A percentile compares a stretch with the other conserved stretches of the same genome.
Conservation (phyloP, 2,329 filamentous ascomycete genomes). For the Cylindrodendrum hubeiense region DNA sequence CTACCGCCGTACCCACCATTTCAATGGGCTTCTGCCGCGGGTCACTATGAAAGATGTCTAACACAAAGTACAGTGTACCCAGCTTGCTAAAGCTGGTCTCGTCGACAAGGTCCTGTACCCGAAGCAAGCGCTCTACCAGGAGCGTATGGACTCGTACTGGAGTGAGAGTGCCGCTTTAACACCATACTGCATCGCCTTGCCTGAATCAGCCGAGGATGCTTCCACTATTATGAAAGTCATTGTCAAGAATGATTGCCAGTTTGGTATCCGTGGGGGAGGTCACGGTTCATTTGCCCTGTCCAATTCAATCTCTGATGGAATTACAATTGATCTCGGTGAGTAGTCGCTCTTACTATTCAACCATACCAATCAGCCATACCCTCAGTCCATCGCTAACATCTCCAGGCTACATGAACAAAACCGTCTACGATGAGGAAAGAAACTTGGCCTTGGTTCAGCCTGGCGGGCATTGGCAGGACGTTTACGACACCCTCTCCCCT, state of each 20-base stretch:
- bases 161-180: conserved; percentile 50
- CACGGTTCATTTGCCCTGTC: conserved; percentile 49
- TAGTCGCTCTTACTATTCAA: neutral
- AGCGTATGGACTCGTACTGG: conserved; percentile 52
- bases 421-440: conserved; percentile 44
- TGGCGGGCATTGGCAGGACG: conserved; percentile 52
- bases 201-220: conserved; percentile 51
- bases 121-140: conserved; percentile 42
- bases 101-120: conserved; percentile 47
- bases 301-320: conserved; percentile 52
- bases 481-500: conserved; percentile 51
- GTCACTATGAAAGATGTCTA: conserved; percentile 24
- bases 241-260: conserved; percentile 45
- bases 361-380: neutral
- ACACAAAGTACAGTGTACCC: conserved; percentile 40
- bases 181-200: conserved; percentile 53
- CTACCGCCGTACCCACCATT: neutral
- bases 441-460: conserved; percentile 50
- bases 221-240: conserved; percentile 51
- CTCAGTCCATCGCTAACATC: neutral
- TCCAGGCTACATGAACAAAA: conserved; percentile 46
- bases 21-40: neutral
- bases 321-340: conserved; percentile 53
- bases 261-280: conserved; percentile 55
- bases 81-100: conserved; percentile 41